Base-by-base conservation (phyloP, 202 grass and related monocot species). In the Carex arenaria region DNA sequence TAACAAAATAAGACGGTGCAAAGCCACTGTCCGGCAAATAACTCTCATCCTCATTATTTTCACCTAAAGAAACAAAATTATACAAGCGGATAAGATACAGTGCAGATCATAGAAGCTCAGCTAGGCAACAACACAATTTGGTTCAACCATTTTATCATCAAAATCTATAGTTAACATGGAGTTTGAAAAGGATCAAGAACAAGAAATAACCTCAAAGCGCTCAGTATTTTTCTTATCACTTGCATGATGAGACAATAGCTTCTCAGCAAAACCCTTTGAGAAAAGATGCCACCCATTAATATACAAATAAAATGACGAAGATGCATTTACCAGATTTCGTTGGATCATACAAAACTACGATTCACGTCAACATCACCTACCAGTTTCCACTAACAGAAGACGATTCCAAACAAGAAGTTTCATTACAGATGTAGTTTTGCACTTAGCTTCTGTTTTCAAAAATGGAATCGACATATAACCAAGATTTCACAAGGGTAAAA, bases 21-120 rank as follows among this genome's bases (percentile, higher is more conserved):
- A 75, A 64, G 92, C 95, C 84, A 95, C 84, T 65, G 92, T 92
- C 82, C 95, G 92, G 3, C 90, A 87, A 23, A 95, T 92, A 53
- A 98, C 90, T 88, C 93, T 98, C 77, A 98, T 67, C 90, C 94
- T 95, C 80, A 93, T 93, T 80, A 98, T 98, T 82, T 93, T 98
- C 85, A 93, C 88, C 95, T 98, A 83, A 72, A 97, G 67, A 22
- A 3, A 31, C 36, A 32, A 15, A 55, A 68, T 77, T 55, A 69
- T 11, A 82, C 22, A 82, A 82, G 17, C 54, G 15, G 15, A 80
- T 28, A 82, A 63, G 19, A 80, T 64, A 61, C 19, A 60, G 67
- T 71, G 26, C 2, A n/a, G 17, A 11, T 59, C 17, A 78, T 15
- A 23, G 30, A 53, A 36, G 28, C 14, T 34, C 26, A n/a, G 52